phyloP scores from a whole-genome alignment of 208 protist species.

The Trypanosoma theileri region DNA sequence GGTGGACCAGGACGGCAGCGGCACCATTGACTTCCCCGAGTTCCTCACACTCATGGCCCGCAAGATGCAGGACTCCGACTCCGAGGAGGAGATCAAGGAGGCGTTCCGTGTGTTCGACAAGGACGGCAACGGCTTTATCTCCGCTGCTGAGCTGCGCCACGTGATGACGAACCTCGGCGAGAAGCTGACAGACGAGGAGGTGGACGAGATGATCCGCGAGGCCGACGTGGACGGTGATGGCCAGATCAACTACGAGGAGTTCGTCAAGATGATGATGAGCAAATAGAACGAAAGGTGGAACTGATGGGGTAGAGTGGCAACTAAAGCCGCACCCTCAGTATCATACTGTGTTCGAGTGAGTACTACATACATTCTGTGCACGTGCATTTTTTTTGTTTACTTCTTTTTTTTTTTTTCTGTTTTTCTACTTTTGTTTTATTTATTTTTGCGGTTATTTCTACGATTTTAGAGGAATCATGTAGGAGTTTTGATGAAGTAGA shows the following conservation, averaged over 20 bases:
- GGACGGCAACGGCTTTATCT: conserved; percentile 94
- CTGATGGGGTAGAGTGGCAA: too few relatives aligned
- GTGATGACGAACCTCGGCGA: conserved; percentile 95
- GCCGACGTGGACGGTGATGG: conserved; percentile 83
- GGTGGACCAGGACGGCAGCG: conserved; percentile 93
- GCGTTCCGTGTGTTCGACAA: conserved; percentile 96
- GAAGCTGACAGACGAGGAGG: conserved; percentile 92
- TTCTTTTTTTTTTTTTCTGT: too few relatives aligned
- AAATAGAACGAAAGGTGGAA: conserved; percentile 12
- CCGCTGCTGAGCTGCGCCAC: conserved; percentile 93
- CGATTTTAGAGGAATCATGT: too few relatives aligned
- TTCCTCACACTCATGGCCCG: conserved; percentile 83
- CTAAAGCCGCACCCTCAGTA: too few relatives aligned
- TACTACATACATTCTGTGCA: too few relatives aligned
- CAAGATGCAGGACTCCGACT: conserved; percentile 92
- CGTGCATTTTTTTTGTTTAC: too few relatives aligned
- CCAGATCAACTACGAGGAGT: conserved; percentile 83
- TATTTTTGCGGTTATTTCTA: too few relatives aligned
- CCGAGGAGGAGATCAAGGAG: conserved; percentile 95
- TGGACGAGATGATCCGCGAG: conserved; percentile 71
- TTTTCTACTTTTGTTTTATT: too few relatives aligned
- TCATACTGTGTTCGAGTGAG: too few relatives aligned
- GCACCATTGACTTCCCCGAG: conserved; percentile 97
- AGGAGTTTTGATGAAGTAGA: too few relatives aligned
- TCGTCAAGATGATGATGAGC: conserved; percentile 77